Evolutionary conservation across 768 basidiomycete species (phyloP), one percentile per base, ranked within the genome.

Genomic region (Leccinum obscurum): DNA sequence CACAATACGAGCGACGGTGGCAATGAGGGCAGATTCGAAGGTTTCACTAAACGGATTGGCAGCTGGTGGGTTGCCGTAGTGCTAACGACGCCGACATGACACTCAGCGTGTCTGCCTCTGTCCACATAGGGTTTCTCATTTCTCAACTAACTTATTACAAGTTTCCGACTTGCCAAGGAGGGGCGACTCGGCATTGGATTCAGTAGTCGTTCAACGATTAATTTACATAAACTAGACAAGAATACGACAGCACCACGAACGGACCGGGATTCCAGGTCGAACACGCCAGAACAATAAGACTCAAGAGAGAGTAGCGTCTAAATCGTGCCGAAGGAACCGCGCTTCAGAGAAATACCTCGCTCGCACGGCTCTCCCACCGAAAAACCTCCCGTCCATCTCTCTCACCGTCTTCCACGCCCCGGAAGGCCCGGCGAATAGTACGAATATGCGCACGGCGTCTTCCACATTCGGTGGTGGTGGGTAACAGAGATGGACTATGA

Each of bases 351-450:
- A 95, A 70, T 95, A 95, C 66, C 89, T 79, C 46, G 93, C 93
- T 49, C 89, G 80, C 32, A 96, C 91, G 15, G 83, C 82, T 64
- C 89, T 81, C 10, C 96, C 96, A 13, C 91, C 95, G 69, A 98
- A 98, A 71, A 84, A 96, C 30, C 95, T 81, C 22, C 94, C 96
- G 67, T 98, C 93, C 55, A 98, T 80, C 72, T 96, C 94, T 52
- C 93, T 85, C 3, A 95, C 92, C 0, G 93, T 95, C 75, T 93
- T 93, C 95, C 95, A 98, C 6, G 95, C 96, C 11, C 93, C 96
- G 0, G 84, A 95, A 5, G 92, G 92, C 1, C 95, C 96, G 0
- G 87, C 86, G 68, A 96, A 98, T 55, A 91, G 77, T 15, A 98
- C 89, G 70, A 97, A 98, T 56, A 98, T 88, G 55, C 95, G 87